Conservation (phyloP, 768 basidiomycete species). For the Saitozyma podzolica region DNA sequence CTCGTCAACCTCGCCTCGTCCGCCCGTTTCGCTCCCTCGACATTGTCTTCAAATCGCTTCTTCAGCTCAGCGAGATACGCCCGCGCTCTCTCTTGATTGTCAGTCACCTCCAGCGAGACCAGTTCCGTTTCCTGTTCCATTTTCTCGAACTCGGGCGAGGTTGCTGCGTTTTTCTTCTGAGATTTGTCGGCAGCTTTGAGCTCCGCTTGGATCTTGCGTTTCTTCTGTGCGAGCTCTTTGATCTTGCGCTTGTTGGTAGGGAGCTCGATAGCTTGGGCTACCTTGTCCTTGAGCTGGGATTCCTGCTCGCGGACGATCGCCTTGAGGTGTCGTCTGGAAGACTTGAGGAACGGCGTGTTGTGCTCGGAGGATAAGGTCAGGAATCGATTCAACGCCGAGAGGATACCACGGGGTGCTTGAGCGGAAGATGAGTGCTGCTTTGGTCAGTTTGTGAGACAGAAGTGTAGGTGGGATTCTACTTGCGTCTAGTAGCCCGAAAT, state of each 20-base stretch:
- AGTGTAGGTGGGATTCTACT: background rate
- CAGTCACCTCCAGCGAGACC: background rate
- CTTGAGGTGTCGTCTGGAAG: background rate
- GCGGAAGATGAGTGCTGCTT: background rate
- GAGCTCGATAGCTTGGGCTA: background rate
- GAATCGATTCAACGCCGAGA: conserved; percentile 19
- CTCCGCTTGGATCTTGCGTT: background rate
- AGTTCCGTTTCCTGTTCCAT: conserved; percentile 5
- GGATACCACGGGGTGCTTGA: conserved; percentile 3
- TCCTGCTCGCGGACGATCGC: conserved; percentile 11
- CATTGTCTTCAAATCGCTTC: background rate
- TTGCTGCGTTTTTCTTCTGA: no score
- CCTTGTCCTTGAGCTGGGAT: background rate
- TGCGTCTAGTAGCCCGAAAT: conserved; percentile 17
- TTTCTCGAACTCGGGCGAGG: no score
- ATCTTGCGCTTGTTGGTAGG: conserved; percentile 10
- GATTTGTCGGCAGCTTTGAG: background rate
- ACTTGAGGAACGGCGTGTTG: background rate
- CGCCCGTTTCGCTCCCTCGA: background rate
- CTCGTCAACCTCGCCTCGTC: conserved; percentile 16
- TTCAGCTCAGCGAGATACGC: background rate
- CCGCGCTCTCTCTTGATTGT: background rate
- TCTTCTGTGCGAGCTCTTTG: conserved; percentile 5
- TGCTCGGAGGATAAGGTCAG: conserved; percentile 12
- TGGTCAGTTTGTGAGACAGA: no score